Evolutionary conservation across 176 grass and related monocot species (phyloP).

Genomic region (Musa troglodytarum): DNA sequence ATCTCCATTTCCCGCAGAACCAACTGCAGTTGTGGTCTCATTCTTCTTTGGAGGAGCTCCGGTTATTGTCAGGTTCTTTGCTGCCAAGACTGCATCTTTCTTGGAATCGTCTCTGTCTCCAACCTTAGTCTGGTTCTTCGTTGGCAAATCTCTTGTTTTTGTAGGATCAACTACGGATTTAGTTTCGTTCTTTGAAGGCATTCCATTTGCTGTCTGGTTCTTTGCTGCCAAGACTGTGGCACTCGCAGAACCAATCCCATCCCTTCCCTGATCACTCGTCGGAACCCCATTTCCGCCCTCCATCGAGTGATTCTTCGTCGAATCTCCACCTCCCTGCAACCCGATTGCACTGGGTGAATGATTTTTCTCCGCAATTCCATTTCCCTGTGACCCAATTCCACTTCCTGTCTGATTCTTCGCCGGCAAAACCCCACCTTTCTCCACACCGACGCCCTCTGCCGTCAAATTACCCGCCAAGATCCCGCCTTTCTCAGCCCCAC

Average conservation of each 20-base stretch:
- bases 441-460: constrained; percentile 6
- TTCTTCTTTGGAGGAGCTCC: constrained; percentile 1
- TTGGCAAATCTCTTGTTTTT: no score
- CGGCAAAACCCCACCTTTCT: neutral
- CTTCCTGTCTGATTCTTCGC: neutral
- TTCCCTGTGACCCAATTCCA: constrained; percentile 1
- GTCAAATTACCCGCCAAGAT: constrained; percentile 5
- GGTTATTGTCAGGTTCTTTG: neutral
- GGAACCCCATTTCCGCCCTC: constrained; percentile 9
- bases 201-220: constrained; percentile 12
- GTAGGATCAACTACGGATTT: no score
- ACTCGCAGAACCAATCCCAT: neutral
- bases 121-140: neutral
- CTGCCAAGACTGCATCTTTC: neutral
- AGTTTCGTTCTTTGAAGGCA: neutral
- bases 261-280: neutral
- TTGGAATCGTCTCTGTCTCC: constrained; percentile 14
- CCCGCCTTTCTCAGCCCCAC: constrained; percentile 5
- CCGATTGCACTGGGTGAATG: neutral
- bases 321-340: neutral
- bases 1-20: neutral
- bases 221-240: neutral
- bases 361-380: neutral
- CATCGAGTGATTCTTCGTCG: neutral
- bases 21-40: constrained; percentile 7